phyloP scores from a whole-genome alignment of 2,329 filamentous ascomycete genomes.

The Aspergillus unguis region DNA sequence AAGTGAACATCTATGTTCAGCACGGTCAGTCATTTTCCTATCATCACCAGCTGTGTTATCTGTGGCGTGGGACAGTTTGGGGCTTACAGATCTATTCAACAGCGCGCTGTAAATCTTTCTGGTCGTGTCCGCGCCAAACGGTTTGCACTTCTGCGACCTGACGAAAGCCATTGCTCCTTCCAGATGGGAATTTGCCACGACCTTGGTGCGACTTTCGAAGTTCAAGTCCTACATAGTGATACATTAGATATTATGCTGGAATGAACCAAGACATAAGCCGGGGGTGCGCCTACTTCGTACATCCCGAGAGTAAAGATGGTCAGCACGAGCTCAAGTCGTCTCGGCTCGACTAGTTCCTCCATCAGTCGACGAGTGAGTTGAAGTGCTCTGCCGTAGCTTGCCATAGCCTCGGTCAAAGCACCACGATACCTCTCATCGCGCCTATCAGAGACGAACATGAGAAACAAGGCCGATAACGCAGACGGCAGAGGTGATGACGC shows the following conservation, averaged over 20 bases:
- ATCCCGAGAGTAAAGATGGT: slow-evolving; percentile 6
- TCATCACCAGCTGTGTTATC: neutral
- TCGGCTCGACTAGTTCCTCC: neutral
- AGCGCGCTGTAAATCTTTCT: slow-evolving; percentile 6
- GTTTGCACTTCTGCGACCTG: neutral
- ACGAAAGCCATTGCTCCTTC: slow-evolving; percentile 8
- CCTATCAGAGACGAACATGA: slow-evolving; percentile 1
- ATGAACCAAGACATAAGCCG: too few species aligned
- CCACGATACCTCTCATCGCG: neutral
- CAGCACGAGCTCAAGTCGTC: slow-evolving; percentile 2
- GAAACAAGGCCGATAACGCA: slow-evolving; percentile 4
- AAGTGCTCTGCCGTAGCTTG: slow-evolving; percentile 6
- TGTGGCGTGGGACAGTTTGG: neutral
- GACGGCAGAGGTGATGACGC: neutral
- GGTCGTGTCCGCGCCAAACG: slow-evolving; percentile 1
- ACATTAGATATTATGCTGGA: neutral
- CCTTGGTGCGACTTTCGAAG: slow-evolving; percentile 1
- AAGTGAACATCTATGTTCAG: slow-evolving; percentile 3
- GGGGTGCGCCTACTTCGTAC: slow-evolving; percentile 2
- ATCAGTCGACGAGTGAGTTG: slow-evolving; percentile 7
- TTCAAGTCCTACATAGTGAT: slow-evolving; percentile 1
- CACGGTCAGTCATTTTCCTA: neutral
- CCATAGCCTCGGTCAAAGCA: slow-evolving; percentile 1
- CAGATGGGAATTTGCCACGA: slow-evolving; percentile 4
- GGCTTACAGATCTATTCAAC: slow-evolving; percentile 5